These are phyloP conservation scores for Haplosporangium sp. DNA, from an alignment of 371 early-diverging fungal species.

Conservation along the genomic window DNA sequence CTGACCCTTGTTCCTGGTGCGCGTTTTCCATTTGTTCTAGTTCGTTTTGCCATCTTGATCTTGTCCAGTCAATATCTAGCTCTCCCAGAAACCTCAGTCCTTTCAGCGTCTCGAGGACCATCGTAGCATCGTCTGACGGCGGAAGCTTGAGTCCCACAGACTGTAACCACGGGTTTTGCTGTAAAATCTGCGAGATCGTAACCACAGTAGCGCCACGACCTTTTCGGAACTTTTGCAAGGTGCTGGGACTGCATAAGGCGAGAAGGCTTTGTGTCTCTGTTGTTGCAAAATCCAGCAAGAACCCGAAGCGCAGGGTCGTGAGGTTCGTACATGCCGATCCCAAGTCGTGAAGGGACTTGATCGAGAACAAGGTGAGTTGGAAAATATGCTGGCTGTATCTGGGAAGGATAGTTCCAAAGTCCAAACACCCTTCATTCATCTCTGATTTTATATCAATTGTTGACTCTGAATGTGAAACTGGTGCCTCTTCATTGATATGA, in stretches of 20 bases:
- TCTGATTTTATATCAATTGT: too few species aligned
- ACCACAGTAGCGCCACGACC: background rate
- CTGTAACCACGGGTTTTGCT: background rate
- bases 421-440: too few species aligned
- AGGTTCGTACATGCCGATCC: background rate
- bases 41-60: background rate
- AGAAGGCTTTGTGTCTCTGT: background rate
- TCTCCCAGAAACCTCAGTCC: background rate
- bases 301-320: background rate
- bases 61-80: background rate
- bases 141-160: background rate
- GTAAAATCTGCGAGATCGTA: background rate
- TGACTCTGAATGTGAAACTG: too few species aligned
- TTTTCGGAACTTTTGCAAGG: background rate
- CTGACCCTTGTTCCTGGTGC: too few species aligned
- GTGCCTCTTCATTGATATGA: too few species aligned
- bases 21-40: too few species aligned
- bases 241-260: too few species aligned
- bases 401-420: background rate
- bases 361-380: background rate
- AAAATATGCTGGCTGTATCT: background rate
- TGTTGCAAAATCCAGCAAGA: background rate
- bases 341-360: background rate
- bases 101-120: background rate
- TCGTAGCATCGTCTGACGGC: background rate